Percentiles rank a stretch among this genome's conserved stretches.
phyloP scores from a whole-genome alignment of 2,329 filamentous ascomycete genomes.

The Geosmithia morbida region DNA sequence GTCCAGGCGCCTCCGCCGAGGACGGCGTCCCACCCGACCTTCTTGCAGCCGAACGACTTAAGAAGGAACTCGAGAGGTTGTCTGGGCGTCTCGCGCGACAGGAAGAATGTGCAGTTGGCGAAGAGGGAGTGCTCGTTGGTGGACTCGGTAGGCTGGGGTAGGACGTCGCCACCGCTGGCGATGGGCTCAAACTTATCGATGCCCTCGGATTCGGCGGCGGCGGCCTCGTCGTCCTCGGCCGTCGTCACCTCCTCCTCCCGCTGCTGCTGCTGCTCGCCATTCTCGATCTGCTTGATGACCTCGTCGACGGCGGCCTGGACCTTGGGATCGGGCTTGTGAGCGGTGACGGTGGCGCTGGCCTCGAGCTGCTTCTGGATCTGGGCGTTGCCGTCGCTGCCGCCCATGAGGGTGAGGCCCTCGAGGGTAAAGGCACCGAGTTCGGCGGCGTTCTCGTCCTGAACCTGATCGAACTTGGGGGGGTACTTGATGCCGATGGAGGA shows the following conservation, averaged over 20 bases:
- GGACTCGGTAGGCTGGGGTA: constrained; percentile 61
- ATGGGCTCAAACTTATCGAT: constrained; percentile 89
- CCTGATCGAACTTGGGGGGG: constrained; percentile 81
- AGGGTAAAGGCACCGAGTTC: constrained; percentile 86
- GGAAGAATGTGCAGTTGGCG: constrained; percentile 76
- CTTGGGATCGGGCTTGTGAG: constrained; percentile 42
- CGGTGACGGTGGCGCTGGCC: constrained; percentile 12
- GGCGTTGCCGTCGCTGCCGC: constrained; percentile 24
- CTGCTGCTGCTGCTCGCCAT: constrained; percentile 6
- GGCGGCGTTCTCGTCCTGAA: constrained; percentile 76
- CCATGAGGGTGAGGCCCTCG: constrained; percentile 54
- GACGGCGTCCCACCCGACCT: constrained; percentile 86
- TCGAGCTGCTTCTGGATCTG: constrained; percentile 34
- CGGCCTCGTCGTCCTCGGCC: constrained; percentile 24
- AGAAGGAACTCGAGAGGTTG: constrained; percentile 87
- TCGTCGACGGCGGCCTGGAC: constrained; percentile 55
- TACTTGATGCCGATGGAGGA: constrained; percentile 86
- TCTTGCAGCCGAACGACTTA: constrained; percentile 87
- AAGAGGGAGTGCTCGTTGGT: constrained; percentile 63
- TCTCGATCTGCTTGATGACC: constrained; percentile 52
- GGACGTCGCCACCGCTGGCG: constrained; percentile 69
- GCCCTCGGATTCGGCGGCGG: constrained; percentile 35
- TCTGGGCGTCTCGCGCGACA: constrained; percentile 86
- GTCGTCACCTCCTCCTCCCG: not conserved
- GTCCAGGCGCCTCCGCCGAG: constrained; percentile 89